Base-by-base conservation (phyloP, 208 protist genomes). In the Crithidia acanthocephali region DNA sequence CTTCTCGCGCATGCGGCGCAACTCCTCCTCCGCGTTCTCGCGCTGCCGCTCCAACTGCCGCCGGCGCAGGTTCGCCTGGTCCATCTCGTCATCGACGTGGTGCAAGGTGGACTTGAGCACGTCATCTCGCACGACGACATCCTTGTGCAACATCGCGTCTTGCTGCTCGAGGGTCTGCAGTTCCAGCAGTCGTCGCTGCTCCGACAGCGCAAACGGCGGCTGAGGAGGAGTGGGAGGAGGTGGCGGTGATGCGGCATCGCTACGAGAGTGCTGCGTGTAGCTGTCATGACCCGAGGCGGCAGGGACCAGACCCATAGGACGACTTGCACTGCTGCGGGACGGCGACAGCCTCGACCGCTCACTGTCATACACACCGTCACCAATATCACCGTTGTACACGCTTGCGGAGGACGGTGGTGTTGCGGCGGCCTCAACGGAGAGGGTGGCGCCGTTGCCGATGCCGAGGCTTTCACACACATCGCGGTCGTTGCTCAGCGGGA, bases 121-220 rank as follows among this genome's bases (percentile, higher is more conserved):
- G n/a, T 53, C 69, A 16, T 87, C 76, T 27, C 71, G 70, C 20
- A 70, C 59, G 27, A 35, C 60, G 28, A 25, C 62, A 30, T 83
- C 85, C 2, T 74, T 67, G 25, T 67, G 68, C 11, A 93, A 68
- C 44, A 68, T 70, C 32, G 37, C 50, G 48, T 89, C 73, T 33
- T 90, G 84, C 67, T 90, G 76, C 33, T 81, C 74, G 2, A 93
- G 73, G 16, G 87, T 93, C 69, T 93, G 80, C 40, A 87, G 72
- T 80, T 93, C 87, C 44, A 90, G 64, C 56, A 80, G 64, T 6
- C 76, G 84, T 2, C 81, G 68, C 40, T 77, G 78, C 27, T 71
- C 76, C 0, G 83, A 87, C 55, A 79, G 42, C 42, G 76, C 55
- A 11, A 69, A 80, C 18, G 56, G 28, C 5, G 44, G n/a, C 35